Conservation (phyloP, 2,329 filamentous ascomycete genomes). For the Monilinia aucupariae region DNA sequence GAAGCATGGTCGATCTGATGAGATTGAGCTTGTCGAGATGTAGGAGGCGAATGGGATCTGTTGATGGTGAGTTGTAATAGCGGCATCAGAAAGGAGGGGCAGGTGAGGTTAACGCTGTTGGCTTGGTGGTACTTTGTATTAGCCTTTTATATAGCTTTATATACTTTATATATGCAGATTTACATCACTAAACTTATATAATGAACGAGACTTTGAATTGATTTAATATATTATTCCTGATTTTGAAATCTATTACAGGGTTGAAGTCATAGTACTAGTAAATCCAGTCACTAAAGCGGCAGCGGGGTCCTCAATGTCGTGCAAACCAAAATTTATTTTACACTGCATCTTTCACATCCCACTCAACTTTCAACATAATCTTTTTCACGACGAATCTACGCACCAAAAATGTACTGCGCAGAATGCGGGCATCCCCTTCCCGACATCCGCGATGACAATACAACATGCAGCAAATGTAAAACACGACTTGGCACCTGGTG, state of each 20-base stretch:
- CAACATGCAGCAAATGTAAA: conserved; percentile 34
- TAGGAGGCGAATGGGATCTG: background rate
- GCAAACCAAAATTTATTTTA: conserved; percentile 8
- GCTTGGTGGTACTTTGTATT: background rate
- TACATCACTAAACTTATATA: background rate
- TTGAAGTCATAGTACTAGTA: background rate
- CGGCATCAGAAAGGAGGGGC: background rate
- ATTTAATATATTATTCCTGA: background rate
- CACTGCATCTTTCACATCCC: background rate
- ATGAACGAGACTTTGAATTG: background rate
- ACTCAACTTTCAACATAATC: background rate
- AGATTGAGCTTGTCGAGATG: conserved; percentile 4
- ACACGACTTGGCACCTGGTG: conserved; percentile 33
- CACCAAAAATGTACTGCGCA: conserved; percentile 29
- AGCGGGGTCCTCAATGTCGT: background rate
- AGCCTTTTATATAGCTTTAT: background rate
- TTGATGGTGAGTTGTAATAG: background rate
- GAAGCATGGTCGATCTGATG: conserved; percentile 3
- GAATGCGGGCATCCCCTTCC: conserved; percentile 32
- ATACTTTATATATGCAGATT: background rate
- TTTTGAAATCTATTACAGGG: background rate
- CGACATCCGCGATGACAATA: conserved; percentile 25
- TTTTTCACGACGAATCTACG: background rate
- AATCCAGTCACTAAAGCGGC: conserved; percentile 10
- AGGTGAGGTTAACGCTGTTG: no score